Conservation (phyloP, 495 filamentous ascomycete species). For the Aspergillus coremiiformis region DNA sequence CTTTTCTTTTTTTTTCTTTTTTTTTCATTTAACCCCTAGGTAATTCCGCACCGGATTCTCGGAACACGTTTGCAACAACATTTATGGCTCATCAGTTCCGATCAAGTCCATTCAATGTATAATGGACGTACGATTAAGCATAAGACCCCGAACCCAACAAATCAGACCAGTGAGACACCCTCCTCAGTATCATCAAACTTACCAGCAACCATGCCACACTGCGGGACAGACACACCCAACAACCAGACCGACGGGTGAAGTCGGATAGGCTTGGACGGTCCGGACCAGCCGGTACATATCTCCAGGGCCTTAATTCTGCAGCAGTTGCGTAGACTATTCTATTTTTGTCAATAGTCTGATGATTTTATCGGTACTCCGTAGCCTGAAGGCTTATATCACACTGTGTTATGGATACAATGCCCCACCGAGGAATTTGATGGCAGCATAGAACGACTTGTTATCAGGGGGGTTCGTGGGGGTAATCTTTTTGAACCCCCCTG, state of each 20-base stretch:
- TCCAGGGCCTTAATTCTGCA: neutral
- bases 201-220: neutral
- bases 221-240: neutral
- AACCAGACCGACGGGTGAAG: neutral
- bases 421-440: neutral
- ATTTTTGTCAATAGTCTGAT: neutral
- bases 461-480: no score
- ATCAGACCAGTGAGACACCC: neutral
- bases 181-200: neutral
- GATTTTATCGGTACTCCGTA: neutral
- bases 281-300: neutral
- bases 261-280: neutral
- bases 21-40: no score
- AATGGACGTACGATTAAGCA: neutral
- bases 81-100: no score
- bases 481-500: no score
- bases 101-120: no score
- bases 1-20: no score
- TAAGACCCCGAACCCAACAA: neutral
- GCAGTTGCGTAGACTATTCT: neutral
- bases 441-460: no score
- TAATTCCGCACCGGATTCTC: no score
- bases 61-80: no score
- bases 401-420: neutral
- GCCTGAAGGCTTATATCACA: neutral